These are phyloP conservation scores for Panellus pusillus DNA, from an alignment of 768 basidiomycete species.

Conservation along the genomic window DNA sequence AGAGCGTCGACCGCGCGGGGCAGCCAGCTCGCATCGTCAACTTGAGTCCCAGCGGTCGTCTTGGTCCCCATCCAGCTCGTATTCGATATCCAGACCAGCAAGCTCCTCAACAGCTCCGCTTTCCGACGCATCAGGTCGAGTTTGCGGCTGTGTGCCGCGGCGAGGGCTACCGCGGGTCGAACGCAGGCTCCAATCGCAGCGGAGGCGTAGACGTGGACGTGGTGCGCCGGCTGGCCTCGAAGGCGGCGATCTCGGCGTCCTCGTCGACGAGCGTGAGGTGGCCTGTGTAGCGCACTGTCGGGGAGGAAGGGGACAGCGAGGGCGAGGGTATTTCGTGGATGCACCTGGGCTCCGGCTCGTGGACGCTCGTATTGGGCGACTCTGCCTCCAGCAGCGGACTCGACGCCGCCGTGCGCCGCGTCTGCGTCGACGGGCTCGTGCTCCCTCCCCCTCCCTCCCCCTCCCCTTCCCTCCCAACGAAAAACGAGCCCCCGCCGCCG, in stretches of 20 bases:
- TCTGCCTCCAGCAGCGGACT: conserved; percentile 16
- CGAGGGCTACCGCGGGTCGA: no score
- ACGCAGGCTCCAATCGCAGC: no score
- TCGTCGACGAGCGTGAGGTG: conserved; percentile 58
- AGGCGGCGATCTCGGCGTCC: conserved; percentile 50
- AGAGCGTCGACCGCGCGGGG: no score
- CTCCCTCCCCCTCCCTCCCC: conserved; percentile 4
- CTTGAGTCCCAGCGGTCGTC: no score
- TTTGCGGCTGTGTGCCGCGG: no score
- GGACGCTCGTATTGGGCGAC: conserved; percentile 32
- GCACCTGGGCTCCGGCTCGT: conserved; percentile 38
- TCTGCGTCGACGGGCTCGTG: conserved; percentile 32
- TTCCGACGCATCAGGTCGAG: no score
- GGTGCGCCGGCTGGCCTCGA: conserved; percentile 28
- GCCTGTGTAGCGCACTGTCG: conserved; percentile 48
- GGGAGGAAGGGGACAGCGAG: conserved; percentile 21
- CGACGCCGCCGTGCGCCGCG: conserved; percentile 26
- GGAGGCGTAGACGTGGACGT: no score
- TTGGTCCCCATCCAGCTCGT: no score
- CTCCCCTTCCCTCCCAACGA: neutral
- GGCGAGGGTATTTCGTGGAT: conserved; percentile 55
- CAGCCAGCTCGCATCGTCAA: no score
- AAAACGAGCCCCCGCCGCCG: conserved; percentile 36
- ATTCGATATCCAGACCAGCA: no score
- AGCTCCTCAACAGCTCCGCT: no score